Base-by-base conservation (phyloP, 2,329 filamentous ascomycete genomes). In the Arthrobotrys megalospora region DNA sequence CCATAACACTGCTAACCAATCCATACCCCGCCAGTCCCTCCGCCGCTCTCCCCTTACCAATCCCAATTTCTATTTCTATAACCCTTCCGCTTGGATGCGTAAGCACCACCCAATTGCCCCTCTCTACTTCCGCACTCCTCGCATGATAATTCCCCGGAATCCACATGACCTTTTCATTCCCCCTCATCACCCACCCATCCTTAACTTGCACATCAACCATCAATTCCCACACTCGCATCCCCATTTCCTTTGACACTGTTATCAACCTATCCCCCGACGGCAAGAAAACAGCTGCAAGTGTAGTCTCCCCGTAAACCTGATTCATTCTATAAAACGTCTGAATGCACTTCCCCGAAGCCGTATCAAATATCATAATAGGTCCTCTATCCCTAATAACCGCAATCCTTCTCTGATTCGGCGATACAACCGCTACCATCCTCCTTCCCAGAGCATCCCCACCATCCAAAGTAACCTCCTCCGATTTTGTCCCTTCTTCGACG, bases 1-100 rank as follows among this genome's bases (percentile, higher is more conserved):
- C 16, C 34, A 60, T 60, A 41, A 60, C 55, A 43, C n/a, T 60
- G 43, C 34, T 60, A 43, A 60, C 55, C 34, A 60, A 43, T 60
- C 36, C 55, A 10, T 60, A 60, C 1, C 16, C 55, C 6, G 19
- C 19, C 19, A 10, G 12, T 8, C 4, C 34, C 19, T 28, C 55
- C 11, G 28, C 5, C 3, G 8, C 55, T n/a, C 36, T 60, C 3
- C 19, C 55, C 21, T 60, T 60, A 24, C 14, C 11, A 19, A 60
- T 60, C 19, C 34, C 36, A n/a, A 60, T 14, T 10, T 60, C 55
- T 5, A 60, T 11, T 4, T 60, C 55, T 6, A 60, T 24, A 11
- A 36, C 38, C 53, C 50, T 69, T 14, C 55, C 67, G 6, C 43
- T 62, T 5, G 43, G 45, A 34, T 63, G 53, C 28, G 41, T 62